Conservation (phyloP, 306 rosid genomes). For the Luffa acutangula region DNA sequence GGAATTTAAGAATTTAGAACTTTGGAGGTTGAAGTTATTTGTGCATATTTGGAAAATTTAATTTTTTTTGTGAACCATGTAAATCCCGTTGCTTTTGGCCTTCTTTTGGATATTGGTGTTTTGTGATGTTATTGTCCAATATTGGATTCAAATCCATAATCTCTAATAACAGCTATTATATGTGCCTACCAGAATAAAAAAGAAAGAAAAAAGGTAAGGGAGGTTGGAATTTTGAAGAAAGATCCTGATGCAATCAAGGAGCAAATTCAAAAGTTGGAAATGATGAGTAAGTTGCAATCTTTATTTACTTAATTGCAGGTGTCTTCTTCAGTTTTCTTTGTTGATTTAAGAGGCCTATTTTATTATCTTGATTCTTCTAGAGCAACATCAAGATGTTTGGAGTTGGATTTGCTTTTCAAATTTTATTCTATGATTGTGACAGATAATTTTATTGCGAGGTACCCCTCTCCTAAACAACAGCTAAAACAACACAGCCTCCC, state of each 20-base stretch:
- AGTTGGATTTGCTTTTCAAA: neutral
- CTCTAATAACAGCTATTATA: slow-evolving; percentile 12
- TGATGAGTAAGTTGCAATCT: slow-evolving; percentile 59
- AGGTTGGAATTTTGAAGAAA: slow-evolving; percentile 98
- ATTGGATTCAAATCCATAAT: neutral
- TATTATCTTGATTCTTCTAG: neutral
- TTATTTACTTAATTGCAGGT: neutral
- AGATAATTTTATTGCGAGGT: neutral
- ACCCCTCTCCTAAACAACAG: too few relatives aligned
- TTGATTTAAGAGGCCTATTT: neutral
- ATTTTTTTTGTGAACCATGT: neutral
- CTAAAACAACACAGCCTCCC: too few relatives aligned
- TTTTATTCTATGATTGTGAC: neutral
- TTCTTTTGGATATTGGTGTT: neutral
- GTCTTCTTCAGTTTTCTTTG: neutral
- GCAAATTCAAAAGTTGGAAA: slow-evolving; percentile 61
- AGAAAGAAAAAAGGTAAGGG: slow-evolving; percentile 98
- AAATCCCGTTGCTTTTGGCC: neutral
- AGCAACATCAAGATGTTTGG: neutral
- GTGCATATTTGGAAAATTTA: neutral
- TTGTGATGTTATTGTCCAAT: neutral
- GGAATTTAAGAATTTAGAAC: neutral
- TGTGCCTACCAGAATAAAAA: slow-evolving; percentile 61
- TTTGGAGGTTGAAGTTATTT: neutral
- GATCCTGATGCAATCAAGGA: slow-evolving; percentile 97